Base-by-base conservation (phyloP, 306 rosid species). In the Quercus cerris region DNA sequence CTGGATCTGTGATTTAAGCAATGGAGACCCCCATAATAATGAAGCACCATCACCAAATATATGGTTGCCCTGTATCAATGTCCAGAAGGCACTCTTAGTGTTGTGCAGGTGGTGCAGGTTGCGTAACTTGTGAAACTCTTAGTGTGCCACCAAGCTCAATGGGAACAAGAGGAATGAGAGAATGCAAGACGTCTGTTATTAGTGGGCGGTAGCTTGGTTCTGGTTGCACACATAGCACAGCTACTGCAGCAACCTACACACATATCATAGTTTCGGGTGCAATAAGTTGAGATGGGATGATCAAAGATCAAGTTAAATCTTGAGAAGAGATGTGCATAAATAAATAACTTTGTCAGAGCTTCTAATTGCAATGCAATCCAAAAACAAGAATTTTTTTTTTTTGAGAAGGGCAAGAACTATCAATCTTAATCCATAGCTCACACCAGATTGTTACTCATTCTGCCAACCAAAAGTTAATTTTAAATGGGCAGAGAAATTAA, bases 141-240 rank as follows among this genome's bases (percentile, higher is more conserved):
- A 91, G 91, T 1, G 99, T 93, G 76, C 99, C 99, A 69, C 99
- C 98, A 20, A 90, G 98, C 69, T 91, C 92, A 18, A 85, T 76
- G 0, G 97, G 98, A 71, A 95, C 97, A 54, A 95, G 94, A 77
- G 99, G 99, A 66, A 90, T 56, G 19, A 95, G 99, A 2, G 99
- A 93, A 75, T 95, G 99, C 56, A 95, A 81, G 71, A 95, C 98
- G 77, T 95, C 98, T 4, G 92, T 90, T 64, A 95, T 95, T 66
- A 95, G 77, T 0, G 98, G 99, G 0, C 98, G 92, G 75, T 95
- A 95, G 83, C 97, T 89, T 1, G 97, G 97, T 66, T 95, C 99
- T 5, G 99, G 96, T 81, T 95, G 99, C 78, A 95, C 98, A 55
- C 99, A 95, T 20, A 95, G 67, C 89, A 95, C 97, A 6, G 99